Evolutionary conservation across 805 yeast species (phyloP), one percentile per base, ranked within the genome.

Genomic region (Metschnikowia picachoensis): DNA sequence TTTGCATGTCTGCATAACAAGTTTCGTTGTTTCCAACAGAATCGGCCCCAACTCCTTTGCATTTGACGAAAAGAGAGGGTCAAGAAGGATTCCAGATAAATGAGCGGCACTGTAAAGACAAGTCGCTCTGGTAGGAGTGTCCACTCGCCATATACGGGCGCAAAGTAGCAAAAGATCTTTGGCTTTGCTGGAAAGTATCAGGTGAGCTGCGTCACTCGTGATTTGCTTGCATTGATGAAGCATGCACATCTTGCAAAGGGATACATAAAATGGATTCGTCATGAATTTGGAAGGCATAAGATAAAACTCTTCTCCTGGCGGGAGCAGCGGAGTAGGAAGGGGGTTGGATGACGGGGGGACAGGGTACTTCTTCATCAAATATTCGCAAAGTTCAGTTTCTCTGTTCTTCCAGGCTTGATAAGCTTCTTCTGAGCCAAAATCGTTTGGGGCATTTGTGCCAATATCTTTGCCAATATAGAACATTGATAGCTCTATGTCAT

Each of bases 81-180:
- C 74, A 33, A 59, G 56, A 42, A 69, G 44, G 16, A 62, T 44
- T 3, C 70, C 68, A 4, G 66, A 48, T 34, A 62, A 49, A 47
- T 68, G 72, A 11, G 67, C 67, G 1, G 85, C 83, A 4, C 80
- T 74, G 44, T 74, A 78, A 6, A 82, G 48, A 8, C 78, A 53
- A 0, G 76, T 69, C 0, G 80, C 76, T 40, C 77, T 64, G 0
- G 87, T 69, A 0, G 80, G 66, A 7, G 60, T 61, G 48, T 74
- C 76, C 4, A 84, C 60, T 47, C 85, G 66, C 94, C 94, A 86
- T 43, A 77, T 68, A 35, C 67, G 70, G 7, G 79, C 66, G 44
- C 79, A 76, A 13, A 70, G 60, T 1, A 58, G 61, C 3, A 84
- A 55, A 11, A 84, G 60, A 37, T 68, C 70, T 8, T 64, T 59